These are phyloP conservation scores for Sporothrix globosa DNA, from an alignment of 2,329 filamentous ascomycete species.

Conservation along the genomic window DNA sequence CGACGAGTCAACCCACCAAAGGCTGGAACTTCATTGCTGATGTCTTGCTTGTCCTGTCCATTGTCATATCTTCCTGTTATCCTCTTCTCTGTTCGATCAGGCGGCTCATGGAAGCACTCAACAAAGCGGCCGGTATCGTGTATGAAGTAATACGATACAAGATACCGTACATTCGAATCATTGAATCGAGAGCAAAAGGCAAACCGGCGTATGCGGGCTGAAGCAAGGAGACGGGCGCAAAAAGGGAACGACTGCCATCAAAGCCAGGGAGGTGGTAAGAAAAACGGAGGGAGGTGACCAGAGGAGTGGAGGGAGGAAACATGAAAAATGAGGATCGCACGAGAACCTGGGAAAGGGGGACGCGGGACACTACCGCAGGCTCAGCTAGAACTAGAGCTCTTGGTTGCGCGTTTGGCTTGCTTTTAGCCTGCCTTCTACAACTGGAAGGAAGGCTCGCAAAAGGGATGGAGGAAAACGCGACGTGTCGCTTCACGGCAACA, in stretches of 20 bases:
- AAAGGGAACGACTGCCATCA: neutral
- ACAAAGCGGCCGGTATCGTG: neutral
- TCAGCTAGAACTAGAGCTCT: neutral
- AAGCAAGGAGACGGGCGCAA: constrained; percentile 12
- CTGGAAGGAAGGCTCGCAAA: neutral
- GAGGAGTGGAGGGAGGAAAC: neutral
- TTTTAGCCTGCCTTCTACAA: neutral
- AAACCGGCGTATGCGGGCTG: neutral
- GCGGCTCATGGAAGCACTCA: neutral
- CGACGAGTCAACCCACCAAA: neutral
- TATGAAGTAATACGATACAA: neutral
- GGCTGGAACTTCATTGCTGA: neutral
- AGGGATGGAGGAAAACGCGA: constrained; percentile 4
- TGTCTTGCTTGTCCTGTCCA: neutral
- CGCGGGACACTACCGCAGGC: constrained; percentile 1
- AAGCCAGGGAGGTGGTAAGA: constrained; percentile 3
- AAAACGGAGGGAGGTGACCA: neutral
- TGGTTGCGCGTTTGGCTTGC: neutral
- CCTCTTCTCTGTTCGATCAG: neutral
- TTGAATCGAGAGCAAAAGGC: neutral
- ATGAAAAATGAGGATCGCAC: constrained; percentile 1
- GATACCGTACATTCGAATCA: neutral
- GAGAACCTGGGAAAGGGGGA: neutral
- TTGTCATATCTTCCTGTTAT: neutral
- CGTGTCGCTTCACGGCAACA: neutral